Evolutionary conservation across 768 basidiomycete genomes (phyloP).

Genomic region (Boletus bicolor): DNA sequence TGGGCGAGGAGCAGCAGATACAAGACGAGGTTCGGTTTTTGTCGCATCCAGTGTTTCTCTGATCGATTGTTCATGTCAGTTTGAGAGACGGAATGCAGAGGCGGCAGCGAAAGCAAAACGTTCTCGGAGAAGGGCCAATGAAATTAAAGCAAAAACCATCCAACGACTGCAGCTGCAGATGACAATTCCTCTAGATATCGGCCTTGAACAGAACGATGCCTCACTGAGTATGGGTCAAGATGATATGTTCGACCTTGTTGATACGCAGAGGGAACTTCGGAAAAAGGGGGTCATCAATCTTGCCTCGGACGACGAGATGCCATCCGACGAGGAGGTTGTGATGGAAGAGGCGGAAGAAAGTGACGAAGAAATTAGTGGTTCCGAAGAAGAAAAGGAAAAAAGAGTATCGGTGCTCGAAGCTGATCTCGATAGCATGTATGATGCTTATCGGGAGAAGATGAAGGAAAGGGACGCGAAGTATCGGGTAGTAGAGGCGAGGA

Average conservation of each 20-base stretch:
- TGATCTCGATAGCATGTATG: slow-evolving; percentile 88
- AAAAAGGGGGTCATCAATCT: slow-evolving; percentile 42
- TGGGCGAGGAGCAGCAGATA: slow-evolving; percentile 88
- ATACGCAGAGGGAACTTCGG: slow-evolving; percentile 47
- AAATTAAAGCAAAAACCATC: slow-evolving; percentile 81
- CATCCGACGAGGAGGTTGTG: slow-evolving; percentile 42
- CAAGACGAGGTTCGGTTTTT: slow-evolving; percentile 67
- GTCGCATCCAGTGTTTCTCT: background rate
- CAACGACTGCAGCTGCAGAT: slow-evolving; percentile 96
- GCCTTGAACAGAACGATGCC: slow-evolving; percentile 77
- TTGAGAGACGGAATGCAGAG: slow-evolving; percentile 80
- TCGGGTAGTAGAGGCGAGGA: slow-evolving; percentile 74
- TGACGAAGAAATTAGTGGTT: slow-evolving; percentile 48
- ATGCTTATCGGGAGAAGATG: slow-evolving; percentile 77
- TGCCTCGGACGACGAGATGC: slow-evolving; percentile 41
- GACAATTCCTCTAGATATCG: slow-evolving; percentile 97
- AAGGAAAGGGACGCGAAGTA: slow-evolving; percentile 85
- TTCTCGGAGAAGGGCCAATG: slow-evolving; percentile 82
- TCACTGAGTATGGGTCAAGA: slow-evolving; percentile 72
- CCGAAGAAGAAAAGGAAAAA: slow-evolving; percentile 67
- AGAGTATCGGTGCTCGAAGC: slow-evolving; percentile 66
- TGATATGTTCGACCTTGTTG: slow-evolving; percentile 84
- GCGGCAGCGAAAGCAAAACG: slow-evolving; percentile 70
- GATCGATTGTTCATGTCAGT: slow-evolving; percentile 41
- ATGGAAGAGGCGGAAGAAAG: slow-evolving; percentile 26